Evolutionary conservation across 2,329 filamentous ascomycete species (phyloP).

Genomic region (Penicillium sclerotigenum): DNA sequence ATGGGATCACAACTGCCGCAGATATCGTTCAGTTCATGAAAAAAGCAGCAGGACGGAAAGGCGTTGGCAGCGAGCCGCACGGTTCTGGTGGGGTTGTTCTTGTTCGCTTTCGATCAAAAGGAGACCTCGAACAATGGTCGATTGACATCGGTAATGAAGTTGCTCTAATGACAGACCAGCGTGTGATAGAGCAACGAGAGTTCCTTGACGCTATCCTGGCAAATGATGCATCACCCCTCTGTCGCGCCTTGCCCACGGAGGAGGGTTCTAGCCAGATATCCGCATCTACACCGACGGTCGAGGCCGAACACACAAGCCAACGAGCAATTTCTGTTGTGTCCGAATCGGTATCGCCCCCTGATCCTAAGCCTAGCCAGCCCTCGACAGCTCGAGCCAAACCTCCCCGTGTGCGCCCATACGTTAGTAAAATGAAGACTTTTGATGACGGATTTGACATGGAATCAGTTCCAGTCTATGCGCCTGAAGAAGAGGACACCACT

Average conservation of each 20-base stretch:
- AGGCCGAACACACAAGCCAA: not conserved
- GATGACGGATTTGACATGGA: slow-evolving; percentile 56
- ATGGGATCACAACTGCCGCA: slow-evolving; percentile 63
- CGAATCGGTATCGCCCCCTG: not conserved
- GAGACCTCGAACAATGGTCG: slow-evolving; percentile 64
- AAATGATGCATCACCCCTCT: slow-evolving; percentile 71
- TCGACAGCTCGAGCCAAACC: slow-evolving; percentile 20
- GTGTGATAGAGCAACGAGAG: slow-evolving; percentile 82
- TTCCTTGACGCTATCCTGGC: slow-evolving; percentile 85
- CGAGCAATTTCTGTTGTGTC: not conserved
- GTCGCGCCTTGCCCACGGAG: slow-evolving; percentile 60
- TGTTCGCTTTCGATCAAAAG: slow-evolving; percentile 65
- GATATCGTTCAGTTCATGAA: slow-evolving; percentile 78
- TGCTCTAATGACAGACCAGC: slow-evolving; percentile 70
- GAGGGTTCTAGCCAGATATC: slow-evolving; percentile 39
- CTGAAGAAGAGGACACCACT: slow-evolving; percentile 25
- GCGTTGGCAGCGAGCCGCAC: slow-evolving; percentile 59
- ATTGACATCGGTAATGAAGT: slow-evolving; percentile 65
- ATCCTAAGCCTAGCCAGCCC: not conserved
- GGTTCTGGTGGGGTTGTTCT: slow-evolving; percentile 70
- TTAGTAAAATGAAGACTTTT: slow-evolving; percentile 68
- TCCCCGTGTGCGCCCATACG: slow-evolving; percentile 30
- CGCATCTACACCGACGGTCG: not conserved
- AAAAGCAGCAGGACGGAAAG: slow-evolving; percentile 70
- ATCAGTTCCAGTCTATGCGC: slow-evolving; percentile 37